A percentile compares a stretch with the other conserved stretches of the same genome.
phyloP scores from a whole-genome alignment of 192 early-diverging fungal genomes.

The Entrophospora sp. region DNA sequence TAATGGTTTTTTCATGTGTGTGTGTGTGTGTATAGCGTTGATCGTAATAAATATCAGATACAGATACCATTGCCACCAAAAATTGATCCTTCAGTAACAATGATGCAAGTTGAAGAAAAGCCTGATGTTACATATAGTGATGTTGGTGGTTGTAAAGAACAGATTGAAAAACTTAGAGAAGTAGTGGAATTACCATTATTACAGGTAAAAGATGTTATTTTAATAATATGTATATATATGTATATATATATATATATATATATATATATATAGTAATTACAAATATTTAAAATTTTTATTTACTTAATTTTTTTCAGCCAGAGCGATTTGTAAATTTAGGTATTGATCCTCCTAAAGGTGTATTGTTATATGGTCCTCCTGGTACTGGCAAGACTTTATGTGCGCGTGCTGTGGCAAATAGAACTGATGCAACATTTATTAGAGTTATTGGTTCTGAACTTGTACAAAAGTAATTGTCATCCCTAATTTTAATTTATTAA shows the following conservation, averaged over 20 bases:
- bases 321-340: slow-evolving; percentile 96
- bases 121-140: slow-evolving; percentile 99
- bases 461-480: slow-evolving; percentile 75
- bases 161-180: slow-evolving; percentile 98
- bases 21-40: slow-evolving; percentile 83
- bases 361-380: slow-evolving; percentile 90
- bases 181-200: slow-evolving; percentile 97
- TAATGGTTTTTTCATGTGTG: no score
- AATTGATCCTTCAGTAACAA: slow-evolving; percentile 96
- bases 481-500: background rate
- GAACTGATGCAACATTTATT: slow-evolving; percentile 99
- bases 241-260: background rate
- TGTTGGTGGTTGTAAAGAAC: slow-evolving; percentile 99
- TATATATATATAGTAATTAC: no score
- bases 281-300: no score
- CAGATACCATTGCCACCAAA: slow-evolving; percentile 97
- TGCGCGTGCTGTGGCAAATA: slow-evolving; percentile 96
- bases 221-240: background rate
- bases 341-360: slow-evolving; percentile 99
- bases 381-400: slow-evolving; percentile 98
- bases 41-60: slow-evolving; percentile 98
- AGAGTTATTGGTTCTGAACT: slow-evolving; percentile 99
- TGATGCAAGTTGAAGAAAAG: slow-evolving; percentile 99
- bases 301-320: slow-evolving; percentile 42
- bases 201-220: slow-evolving; percentile 35